Conservation (phyloP, 768 basidiomycete genomes). For the Tylopilus intermedius region DNA sequence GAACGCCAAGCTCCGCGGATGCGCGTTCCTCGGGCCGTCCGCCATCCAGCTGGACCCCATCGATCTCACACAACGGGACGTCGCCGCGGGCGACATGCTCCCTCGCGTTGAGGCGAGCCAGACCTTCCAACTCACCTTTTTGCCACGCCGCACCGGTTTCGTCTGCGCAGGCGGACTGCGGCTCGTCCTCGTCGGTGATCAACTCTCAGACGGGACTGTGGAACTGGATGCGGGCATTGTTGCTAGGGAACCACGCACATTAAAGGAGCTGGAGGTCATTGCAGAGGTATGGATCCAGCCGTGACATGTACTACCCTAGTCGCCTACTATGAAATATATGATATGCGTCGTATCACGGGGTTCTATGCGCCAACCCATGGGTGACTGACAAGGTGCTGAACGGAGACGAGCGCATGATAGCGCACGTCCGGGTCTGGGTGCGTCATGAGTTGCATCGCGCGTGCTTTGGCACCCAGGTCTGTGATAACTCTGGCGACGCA, state of each 20-base stretch:
- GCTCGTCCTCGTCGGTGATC: slow-evolving; percentile 60
- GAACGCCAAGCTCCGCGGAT: slow-evolving; percentile 27
- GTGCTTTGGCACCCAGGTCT: slow-evolving; percentile 80
- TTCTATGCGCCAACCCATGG: slow-evolving; percentile 56
- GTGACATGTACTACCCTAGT: too few species aligned
- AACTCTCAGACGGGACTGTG: slow-evolving; percentile 35
- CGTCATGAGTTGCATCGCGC: slow-evolving; percentile 90
- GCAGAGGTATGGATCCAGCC: too few species aligned
- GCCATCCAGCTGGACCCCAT: slow-evolving; percentile 42
- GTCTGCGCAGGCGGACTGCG: slow-evolving; percentile 63
- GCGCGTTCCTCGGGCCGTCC: slow-evolving; percentile 50
- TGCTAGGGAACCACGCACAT: too few species aligned
- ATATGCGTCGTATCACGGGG: background rate
- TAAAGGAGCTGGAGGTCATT: too few species aligned
- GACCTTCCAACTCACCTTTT: slow-evolving; percentile 60
- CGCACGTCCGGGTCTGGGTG: slow-evolving; percentile 84
- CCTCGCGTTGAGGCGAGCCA: slow-evolving; percentile 38
- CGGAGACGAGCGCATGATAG: slow-evolving; percentile 86
- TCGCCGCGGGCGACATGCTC: slow-evolving; percentile 5
- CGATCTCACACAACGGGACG: slow-evolving; percentile 26
- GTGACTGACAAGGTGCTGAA: slow-evolving; percentile 88
- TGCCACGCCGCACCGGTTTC: slow-evolving; percentile 58
- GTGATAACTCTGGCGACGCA: slow-evolving; percentile 56
- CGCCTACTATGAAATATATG: too few species aligned
- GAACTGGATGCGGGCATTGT: background rate